phyloP scores from a whole-genome alignment of 2,329 filamentous ascomycete species.

The Colletotrichum sp. region DNA sequence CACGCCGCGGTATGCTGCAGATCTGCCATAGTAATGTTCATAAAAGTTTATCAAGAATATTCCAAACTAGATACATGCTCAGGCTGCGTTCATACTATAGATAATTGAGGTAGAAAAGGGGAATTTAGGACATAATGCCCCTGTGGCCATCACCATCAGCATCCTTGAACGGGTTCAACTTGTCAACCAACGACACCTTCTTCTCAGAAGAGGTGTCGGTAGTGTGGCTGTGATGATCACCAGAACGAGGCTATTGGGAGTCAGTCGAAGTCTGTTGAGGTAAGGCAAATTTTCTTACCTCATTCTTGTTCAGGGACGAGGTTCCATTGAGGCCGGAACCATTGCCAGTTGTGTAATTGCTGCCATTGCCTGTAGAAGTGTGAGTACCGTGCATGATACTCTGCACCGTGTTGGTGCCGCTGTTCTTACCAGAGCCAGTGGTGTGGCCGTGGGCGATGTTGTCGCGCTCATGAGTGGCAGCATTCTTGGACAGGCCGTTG shows the following conservation, averaged over 20 bases:
- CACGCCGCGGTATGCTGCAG: too few species aligned
- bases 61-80: neutral
- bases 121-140: conserved; percentile 23
- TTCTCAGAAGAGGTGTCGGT: neutral
- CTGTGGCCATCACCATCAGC: conserved; percentile 28
- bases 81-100: neutral
- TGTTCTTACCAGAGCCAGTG: neutral
- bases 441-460: neutral
- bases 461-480: neutral
- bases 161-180: conserved; percentile 27
- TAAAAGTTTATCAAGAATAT: neutral
- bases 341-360: neutral
- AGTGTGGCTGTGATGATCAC: neutral
- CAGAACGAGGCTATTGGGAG: neutral
- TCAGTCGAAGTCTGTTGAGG: neutral
- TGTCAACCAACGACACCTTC: conserved; percentile 25
- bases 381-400: conserved; percentile 7
- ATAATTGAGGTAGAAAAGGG: neutral
- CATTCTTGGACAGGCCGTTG: neutral
- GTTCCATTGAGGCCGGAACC: neutral
- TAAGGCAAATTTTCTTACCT: neutral
- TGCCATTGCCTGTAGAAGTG: neutral
- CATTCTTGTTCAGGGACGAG: neutral
- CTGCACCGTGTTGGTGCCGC: neutral
- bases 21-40: rapidly evolving